A percentile compares a stretch with the other conserved stretches of the same genome.
phyloP scores from a whole-genome alignment of 345 rosid genomes.

The Salix caprea region DNA sequence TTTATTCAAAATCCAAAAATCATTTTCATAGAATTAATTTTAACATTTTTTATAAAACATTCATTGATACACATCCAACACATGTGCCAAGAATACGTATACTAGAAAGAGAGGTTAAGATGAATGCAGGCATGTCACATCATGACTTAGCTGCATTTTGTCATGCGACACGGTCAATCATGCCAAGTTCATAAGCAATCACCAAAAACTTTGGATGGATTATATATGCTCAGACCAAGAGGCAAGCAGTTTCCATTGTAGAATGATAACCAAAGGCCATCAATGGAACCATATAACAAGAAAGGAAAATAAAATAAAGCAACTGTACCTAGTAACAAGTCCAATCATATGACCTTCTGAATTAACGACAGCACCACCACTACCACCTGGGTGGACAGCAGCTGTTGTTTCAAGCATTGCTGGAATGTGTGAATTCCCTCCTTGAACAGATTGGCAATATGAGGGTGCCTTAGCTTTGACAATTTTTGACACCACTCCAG shows the following conservation, averaged over 20 bases:
- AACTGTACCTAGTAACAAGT: slow-evolving; percentile 74
- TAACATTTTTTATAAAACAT: too few species aligned
- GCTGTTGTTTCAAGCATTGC: slow-evolving; percentile 97
- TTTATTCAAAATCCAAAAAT: too few species aligned
- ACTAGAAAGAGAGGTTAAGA: neutral
- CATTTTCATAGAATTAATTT: too few species aligned
- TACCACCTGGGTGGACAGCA: slow-evolving; percentile 92
- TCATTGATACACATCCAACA: too few species aligned
- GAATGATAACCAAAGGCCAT: neutral
- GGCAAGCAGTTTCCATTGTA: neutral
- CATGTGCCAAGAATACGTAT: too few species aligned
- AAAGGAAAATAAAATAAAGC: neutral
- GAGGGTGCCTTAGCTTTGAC: slow-evolving; percentile 47
- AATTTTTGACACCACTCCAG: slow-evolving; percentile 79
- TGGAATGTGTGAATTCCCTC: slow-evolving; percentile 38
- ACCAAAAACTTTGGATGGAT: neutral
- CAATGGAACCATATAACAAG: neutral
- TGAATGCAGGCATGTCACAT: neutral
- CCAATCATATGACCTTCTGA: slow-evolving; percentile 77
- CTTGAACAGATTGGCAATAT: slow-evolving; percentile 26
- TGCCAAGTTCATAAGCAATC: neutral
- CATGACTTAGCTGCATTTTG: neutral
- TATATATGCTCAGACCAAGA: neutral
- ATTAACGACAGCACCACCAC: slow-evolving; percentile 91
- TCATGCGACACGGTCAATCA: neutral